These are phyloP conservation scores for Ophiocordyceps camponoti-floridani DNA, from an alignment of 2,329 filamentous ascomycete genomes.

Conservation along the genomic window DNA sequence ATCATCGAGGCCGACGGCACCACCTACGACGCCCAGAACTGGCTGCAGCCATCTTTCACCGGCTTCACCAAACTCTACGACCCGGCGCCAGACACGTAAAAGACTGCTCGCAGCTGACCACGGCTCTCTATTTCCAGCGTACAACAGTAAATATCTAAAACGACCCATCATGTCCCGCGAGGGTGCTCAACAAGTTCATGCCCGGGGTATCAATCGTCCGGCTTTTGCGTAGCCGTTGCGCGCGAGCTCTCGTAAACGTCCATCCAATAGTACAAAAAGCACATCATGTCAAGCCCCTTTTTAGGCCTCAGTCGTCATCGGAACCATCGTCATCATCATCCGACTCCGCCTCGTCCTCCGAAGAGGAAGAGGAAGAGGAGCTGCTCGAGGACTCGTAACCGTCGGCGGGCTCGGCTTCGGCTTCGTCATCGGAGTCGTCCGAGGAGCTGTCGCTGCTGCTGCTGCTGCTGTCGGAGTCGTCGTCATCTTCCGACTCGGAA, in stretches of 20 bases:
- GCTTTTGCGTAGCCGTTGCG: constrained; percentile 1
- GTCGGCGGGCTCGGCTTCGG: constrained; percentile 3
- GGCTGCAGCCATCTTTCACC: constrained; percentile 68
- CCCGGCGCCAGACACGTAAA: not conserved
- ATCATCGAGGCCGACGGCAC: constrained; percentile 67
- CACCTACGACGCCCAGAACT: constrained; percentile 73
- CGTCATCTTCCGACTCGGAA: constrained; percentile 9
- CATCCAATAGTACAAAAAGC: not conserved
- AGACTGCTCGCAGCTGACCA: not conserved
- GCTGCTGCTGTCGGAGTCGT: constrained; percentile 10
- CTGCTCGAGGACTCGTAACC: constrained; percentile 19
- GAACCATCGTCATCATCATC: constrained; percentile 8
- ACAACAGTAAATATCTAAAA: constrained; percentile 1
- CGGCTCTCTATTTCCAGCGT: not conserved
- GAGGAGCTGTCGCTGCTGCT: constrained; percentile 16
- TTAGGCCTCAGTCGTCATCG: not conserved
- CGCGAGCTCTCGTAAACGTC: constrained; percentile 1
- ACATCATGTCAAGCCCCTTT: not conserved
- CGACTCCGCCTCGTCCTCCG: constrained; percentile 16
- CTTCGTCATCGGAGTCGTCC: constrained; percentile 17
- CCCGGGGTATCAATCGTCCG: constrained; percentile 3
- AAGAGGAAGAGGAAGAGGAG: constrained; percentile 22
- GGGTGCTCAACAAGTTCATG: constrained; percentile 1
- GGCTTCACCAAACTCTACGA: constrained; percentile 56
- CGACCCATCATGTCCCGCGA: constrained; percentile 1